These are phyloP conservation scores for Jamesozyma lodderae DNA, from an alignment of 805 yeast species.

Conservation along the genomic window DNA sequence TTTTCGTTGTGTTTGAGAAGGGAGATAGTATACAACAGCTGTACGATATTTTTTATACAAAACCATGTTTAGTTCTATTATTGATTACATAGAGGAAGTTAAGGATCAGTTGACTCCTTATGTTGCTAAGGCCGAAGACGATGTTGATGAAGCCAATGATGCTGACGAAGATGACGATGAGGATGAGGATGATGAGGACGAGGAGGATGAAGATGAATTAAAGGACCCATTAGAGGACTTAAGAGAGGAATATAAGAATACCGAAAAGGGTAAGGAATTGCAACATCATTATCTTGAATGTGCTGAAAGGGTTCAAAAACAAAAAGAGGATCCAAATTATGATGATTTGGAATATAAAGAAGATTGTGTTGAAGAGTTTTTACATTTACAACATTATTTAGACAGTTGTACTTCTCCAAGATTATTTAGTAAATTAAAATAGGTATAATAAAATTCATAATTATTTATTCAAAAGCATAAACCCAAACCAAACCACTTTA, in stretches of 20 bases:
- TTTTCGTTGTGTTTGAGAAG: no score
- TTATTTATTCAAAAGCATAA: background rate
- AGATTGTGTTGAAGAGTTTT: constrained; percentile 96
- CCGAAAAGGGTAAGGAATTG: constrained; percentile 58
- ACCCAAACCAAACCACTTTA: no score
- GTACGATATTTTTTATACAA: no score
- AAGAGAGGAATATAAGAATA: constrained; percentile 59
- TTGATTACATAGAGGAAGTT: constrained; percentile 47
- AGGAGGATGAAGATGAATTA: constrained; percentile 59
- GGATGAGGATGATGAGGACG: constrained; percentile 55
- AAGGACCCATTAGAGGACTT: constrained; percentile 58
- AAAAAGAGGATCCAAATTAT: constrained; percentile 75
- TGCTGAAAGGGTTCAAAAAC: constrained; percentile 87
- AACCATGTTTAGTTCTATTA: constrained; percentile 30
- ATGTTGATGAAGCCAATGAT: constrained; percentile 7
- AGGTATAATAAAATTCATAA: constrained; percentile 18
- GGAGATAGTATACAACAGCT: no score
- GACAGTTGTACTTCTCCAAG: constrained; percentile 89
- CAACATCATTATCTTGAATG: constrained; percentile 92
- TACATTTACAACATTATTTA: constrained; percentile 91
- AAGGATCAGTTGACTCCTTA: constrained; percentile 75
- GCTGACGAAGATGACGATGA: constrained; percentile 28
- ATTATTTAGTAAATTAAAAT: constrained; percentile 78
- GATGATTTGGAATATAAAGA: constrained; percentile 77
- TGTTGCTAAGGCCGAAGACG: constrained; percentile 68